Evolutionary conservation across 2,329 filamentous ascomycete genomes (phyloP).

Genomic region (Microdochium trichocladiopsis): DNA sequence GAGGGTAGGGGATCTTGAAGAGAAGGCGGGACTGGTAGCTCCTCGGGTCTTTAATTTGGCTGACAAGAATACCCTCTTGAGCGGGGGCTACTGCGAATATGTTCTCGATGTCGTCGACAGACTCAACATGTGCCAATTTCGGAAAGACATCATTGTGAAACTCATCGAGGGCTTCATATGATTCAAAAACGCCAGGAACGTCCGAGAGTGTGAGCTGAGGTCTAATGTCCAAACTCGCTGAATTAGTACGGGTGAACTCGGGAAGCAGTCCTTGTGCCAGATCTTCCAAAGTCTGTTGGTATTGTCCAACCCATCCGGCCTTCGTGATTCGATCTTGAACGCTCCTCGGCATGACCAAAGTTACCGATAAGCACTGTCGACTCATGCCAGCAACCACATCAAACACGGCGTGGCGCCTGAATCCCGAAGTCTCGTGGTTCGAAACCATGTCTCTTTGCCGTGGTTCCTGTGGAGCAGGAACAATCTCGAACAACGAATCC

Average conservation of each 20-base stretch:
- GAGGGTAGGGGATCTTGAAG: background rate
- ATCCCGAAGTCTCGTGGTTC: background rate
- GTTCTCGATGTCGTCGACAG: background rate
- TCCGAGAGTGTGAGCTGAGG: background rate
- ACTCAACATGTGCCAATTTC: background rate
- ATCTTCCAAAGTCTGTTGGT: background rate
- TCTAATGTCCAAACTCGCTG: too few relatives aligned
- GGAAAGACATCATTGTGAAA: background rate
- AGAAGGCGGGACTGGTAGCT: background rate
- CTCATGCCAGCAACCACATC: background rate
- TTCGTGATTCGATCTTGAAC: background rate
- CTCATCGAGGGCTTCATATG: background rate
- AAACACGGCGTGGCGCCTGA: background rate
- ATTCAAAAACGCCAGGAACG: background rate
- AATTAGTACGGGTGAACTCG: too few relatives aligned
- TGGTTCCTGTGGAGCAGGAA: background rate
- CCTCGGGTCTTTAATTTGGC: background rate
- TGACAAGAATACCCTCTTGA: background rate
- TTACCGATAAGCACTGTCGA: background rate
- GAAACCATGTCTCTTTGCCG: background rate
- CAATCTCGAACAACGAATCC: background rate
- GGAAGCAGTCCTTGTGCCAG: background rate
- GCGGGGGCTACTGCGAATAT: background rate
- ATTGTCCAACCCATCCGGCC: background rate
- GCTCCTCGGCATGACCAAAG: background rate